Percentiles rank a stretch among this genome's conserved stretches.
phyloP scores from a whole-genome alignment of 2,329 filamentous ascomycete species.

The Aspergillus sergii region DNA sequence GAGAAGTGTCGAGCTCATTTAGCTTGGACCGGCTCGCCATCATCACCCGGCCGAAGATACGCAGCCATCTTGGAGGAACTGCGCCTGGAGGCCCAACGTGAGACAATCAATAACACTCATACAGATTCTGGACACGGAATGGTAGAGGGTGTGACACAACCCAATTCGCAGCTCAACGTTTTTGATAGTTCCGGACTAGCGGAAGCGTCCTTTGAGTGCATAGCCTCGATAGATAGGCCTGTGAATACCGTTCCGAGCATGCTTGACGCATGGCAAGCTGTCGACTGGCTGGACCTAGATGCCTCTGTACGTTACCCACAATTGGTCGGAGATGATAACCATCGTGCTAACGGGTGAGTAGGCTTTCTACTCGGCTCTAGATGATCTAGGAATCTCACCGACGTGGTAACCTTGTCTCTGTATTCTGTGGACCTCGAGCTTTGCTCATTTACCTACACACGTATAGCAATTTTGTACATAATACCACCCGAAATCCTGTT shows the following conservation, averaged over 20 bases:
- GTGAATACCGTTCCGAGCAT: background rate
- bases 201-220: background rate
- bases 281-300: background rate
- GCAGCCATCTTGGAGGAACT: slow-evolving; percentile 58
- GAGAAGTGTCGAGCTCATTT: slow-evolving; percentile 54
- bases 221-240: background rate
- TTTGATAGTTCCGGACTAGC: background rate
- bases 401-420: background rate
- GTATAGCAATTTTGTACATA: background rate
- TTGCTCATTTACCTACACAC: background rate
- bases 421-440: background rate
- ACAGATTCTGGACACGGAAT: background rate
- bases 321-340: background rate
- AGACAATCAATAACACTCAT: background rate
- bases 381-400: background rate
- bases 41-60: slow-evolving; percentile 53
- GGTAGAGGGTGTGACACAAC: background rate
- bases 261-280: background rate
- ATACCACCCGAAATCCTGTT: background rate
- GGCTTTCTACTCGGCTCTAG: background rate
- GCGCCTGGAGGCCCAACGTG: slow-evolving; percentile 38
- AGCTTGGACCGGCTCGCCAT: slow-evolving; percentile 38
- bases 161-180: background rate
- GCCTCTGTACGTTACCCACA: background rate
- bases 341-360: background rate